These are phyloP conservation scores for Toxoplasma gondii DNA, from an alignment of 169 alveolate genomes.

Conservation along the genomic window DNA sequence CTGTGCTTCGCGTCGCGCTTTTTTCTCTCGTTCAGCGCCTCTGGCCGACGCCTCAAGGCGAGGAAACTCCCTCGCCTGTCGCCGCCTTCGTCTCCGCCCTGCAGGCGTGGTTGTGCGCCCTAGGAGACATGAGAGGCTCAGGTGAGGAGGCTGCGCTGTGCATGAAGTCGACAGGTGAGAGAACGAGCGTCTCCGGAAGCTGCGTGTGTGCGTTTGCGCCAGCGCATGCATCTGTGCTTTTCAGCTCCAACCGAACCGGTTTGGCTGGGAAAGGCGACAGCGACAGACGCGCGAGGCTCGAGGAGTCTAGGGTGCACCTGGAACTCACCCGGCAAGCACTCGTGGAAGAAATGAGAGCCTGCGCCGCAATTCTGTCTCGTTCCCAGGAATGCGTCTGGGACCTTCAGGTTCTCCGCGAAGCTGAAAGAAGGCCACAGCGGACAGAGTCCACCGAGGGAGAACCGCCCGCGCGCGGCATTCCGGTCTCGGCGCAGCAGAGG, in stretches of 20 bases:
- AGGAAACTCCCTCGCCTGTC: neutral
- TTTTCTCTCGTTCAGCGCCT: neutral
- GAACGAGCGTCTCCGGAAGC: too few relatives aligned
- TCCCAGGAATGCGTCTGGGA: neutral
- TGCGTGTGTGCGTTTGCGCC: too few relatives aligned
- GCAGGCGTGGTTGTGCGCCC: neutral
- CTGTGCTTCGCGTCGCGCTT: neutral
- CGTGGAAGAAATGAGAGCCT: neutral
- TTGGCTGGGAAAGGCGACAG: too few relatives aligned
- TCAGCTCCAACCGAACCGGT: too few relatives aligned
- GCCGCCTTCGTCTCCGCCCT: neutral
- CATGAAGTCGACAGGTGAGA: too few relatives aligned
- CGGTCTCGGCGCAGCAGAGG: neutral
- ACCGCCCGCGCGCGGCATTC: neutral
- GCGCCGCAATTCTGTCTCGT: neutral
- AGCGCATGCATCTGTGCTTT: too few relatives aligned
- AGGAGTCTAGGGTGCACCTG: too few relatives aligned
- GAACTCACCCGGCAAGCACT: too few relatives aligned
- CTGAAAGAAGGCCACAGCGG: neutral
- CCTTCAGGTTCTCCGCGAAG: neutral
- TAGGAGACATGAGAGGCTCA: neutral
- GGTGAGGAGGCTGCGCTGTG: neutral
- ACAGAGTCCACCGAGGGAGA: neutral
- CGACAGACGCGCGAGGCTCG: too few relatives aligned
- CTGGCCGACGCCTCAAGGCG: neutral